These are phyloP conservation scores for Dothideomycetes sp. DNA, from an alignment of 2,329 filamentous ascomycete genomes.

Conservation along the genomic window DNA sequence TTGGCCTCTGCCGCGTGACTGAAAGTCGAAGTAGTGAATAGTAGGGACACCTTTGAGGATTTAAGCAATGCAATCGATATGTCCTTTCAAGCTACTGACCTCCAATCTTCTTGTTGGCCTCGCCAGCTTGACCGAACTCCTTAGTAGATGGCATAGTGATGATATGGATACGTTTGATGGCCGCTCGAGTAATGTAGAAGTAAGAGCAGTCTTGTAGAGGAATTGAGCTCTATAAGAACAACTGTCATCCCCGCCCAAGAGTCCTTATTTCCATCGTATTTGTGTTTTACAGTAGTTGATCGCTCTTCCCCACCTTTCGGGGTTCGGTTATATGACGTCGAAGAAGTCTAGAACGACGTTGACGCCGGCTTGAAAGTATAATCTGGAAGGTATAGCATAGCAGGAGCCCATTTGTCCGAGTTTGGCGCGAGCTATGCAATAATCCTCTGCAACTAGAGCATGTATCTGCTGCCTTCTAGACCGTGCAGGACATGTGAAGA, in stretches of 20 bases:
- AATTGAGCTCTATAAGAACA: too few relatives aligned
- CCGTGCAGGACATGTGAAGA: too few relatives aligned
- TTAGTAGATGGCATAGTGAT: constrained; percentile 7
- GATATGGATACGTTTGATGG: neutral
- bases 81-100: constrained; percentile 7
- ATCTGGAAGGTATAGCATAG: too few relatives aligned
- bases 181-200: too few relatives aligned
- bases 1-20: constrained; percentile 20
- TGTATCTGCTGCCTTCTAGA: too few relatives aligned
- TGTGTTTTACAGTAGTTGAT: neutral
- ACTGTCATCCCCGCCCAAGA: too few relatives aligned
- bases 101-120: constrained; percentile 20
- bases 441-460: too few relatives aligned
- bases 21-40: constrained; percentile 22
- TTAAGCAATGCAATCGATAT: neutral
- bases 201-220: too few relatives aligned
- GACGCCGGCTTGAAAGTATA: neutral
- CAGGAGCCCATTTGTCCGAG: too few relatives aligned
- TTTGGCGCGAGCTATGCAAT: too few relatives aligned
- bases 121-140: constrained; percentile 12
- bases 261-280: too few relatives aligned
- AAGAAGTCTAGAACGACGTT: neutral
- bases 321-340: neutral
- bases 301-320: neutral
- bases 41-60: constrained; percentile 13